Conservation (phyloP, 1,139 yeast species). For the Pichia sp. region DNA sequence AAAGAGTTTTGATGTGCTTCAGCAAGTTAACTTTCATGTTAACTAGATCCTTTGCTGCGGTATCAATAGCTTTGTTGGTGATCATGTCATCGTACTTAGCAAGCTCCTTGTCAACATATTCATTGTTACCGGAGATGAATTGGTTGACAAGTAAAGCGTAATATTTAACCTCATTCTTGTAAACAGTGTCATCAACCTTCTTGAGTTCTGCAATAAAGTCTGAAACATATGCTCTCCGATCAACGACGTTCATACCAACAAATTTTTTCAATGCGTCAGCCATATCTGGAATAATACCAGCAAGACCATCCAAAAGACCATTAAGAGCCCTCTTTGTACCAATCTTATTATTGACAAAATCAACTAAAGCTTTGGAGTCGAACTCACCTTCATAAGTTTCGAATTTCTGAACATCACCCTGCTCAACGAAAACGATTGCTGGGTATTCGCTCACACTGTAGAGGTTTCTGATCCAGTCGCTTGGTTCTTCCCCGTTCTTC, state of each 20-base stretch:
- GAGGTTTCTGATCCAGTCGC: slow-evolving; percentile 35
- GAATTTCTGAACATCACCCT: slow-evolving; percentile 37
- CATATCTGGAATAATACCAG: slow-evolving; percentile 44
- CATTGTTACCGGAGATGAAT: slow-evolving; percentile 39
- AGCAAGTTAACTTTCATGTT: slow-evolving; percentile 44
- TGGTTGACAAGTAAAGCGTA: slow-evolving; percentile 47
- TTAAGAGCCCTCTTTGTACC: slow-evolving; percentile 45
- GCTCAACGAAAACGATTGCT: slow-evolving; percentile 43
- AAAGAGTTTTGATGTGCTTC: slow-evolving; percentile 26
- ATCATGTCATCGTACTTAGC: slow-evolving; percentile 44
- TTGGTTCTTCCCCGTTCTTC: slow-evolving; percentile 39
- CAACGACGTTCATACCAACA: slow-evolving; percentile 16
- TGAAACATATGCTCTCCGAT: slow-evolving; percentile 24
- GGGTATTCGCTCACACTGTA: slow-evolving; percentile 47
- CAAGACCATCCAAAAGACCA: slow-evolving; percentile 44
- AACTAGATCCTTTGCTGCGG: slow-evolving; percentile 36
- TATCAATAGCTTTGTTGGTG: slow-evolving; percentile 16
- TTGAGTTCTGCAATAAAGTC: slow-evolving; percentile 25
- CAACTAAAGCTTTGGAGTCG: slow-evolving; percentile 36
- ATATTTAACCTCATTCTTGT: slow-evolving; percentile 30
- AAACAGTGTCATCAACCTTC: slow-evolving; percentile 19
- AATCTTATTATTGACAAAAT: slow-evolving; percentile 43
- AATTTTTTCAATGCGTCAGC: slow-evolving; percentile 34
- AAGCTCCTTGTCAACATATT: slow-evolving; percentile 44
- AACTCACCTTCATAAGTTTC: slow-evolving; percentile 36